phyloP scores from a whole-genome alignment of 495 filamentous ascomycete genomes.

The Neurospora sp. region DNA sequence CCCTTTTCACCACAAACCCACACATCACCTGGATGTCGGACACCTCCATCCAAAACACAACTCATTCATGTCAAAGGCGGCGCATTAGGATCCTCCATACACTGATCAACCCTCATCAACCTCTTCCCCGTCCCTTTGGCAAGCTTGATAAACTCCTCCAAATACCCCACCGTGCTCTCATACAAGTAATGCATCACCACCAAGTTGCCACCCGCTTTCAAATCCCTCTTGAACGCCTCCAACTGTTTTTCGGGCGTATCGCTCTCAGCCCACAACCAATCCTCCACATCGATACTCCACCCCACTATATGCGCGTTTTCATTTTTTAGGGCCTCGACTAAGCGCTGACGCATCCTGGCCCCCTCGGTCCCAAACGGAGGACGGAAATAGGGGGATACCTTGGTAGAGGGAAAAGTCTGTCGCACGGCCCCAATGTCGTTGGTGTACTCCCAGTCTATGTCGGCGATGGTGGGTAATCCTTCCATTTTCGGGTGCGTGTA shows the following conservation, averaged over 20 bases:
- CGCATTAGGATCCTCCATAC: conserved; percentile 59
- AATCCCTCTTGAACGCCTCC: conserved; percentile 59
- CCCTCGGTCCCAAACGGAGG: conserved; percentile 70
- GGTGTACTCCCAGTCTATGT: conserved; percentile 62
- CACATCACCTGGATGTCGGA: too few relatives aligned
- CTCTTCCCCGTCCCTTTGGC: conserved; percentile 56
- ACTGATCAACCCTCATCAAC: conserved; percentile 74
- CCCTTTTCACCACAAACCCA: too few relatives aligned
- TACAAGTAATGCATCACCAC: conserved; percentile 73
- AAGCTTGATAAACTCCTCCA: conserved; percentile 58
- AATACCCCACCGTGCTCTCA: conserved; percentile 54
- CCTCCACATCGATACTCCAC: conserved; percentile 71
- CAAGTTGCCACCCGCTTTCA: conserved; percentile 57
- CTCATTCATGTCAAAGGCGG: conserved; percentile 50
- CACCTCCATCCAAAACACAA: too few relatives aligned
- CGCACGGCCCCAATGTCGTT: conserved; percentile 51
- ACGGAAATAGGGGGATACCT: conserved; percentile 50
- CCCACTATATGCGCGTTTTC: conserved; percentile 49
- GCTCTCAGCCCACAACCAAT: conserved; percentile 62
- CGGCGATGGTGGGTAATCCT: conserved; percentile 41
- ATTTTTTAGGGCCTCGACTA: conserved; percentile 38
- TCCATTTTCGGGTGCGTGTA: conserved; percentile 72
- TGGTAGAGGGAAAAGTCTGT: conserved; percentile 33
- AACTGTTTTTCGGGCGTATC: conserved; percentile 63
- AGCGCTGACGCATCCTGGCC: conserved; percentile 55